Base-by-base conservation (phyloP, 257 asterid species). In the Verbascum thapsus region DNA sequence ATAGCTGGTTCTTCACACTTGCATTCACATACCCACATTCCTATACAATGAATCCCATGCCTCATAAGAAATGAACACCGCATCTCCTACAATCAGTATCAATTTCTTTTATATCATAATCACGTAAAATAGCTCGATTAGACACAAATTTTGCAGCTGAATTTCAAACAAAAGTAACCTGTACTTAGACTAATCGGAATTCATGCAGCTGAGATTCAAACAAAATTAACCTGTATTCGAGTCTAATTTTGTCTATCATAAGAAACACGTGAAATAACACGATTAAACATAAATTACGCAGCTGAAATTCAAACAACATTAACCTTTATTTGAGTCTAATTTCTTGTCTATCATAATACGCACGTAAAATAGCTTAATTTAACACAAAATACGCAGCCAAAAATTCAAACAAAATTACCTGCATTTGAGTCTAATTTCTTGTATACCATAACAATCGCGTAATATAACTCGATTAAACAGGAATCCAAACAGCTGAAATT, bases 1-100 rank as follows among this genome's bases (percentile, higher is more conserved):
- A 32, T 38, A 66, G 72, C 41, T 44, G 84, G 68, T 43, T 53
- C 50, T 60, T 84, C 81, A 66, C 99, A 94, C 22, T 80, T 58
- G 78, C 99, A 89, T 74, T 94, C 97, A 66, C 72, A 76, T 41
- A 6, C 69, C 99, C 99, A 89, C 90, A 89, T 89, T 68, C 97
- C 99, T 20, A 59, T 16, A 10, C 70, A 61, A 64, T 89, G 99
- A 67, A 87, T 32, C 39, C 87, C 89, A 26, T 57, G 85, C 58
- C 67, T 75, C 8, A 38, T 65, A 51, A 94, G 78, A 70, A 87
- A 63, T 3, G 86, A 85, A 72, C 97, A 87, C 68, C 90, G 74
- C 8, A 77, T 44, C 68, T 66, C 85, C 74, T 70, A 71, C 58
- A 67, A 67, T 47, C 51, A 66, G 63, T 30, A 32, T 10, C 51